phyloP scores from a whole-genome alignment of 768 basidiomycete genomes.

The Russula sp. region DNA sequence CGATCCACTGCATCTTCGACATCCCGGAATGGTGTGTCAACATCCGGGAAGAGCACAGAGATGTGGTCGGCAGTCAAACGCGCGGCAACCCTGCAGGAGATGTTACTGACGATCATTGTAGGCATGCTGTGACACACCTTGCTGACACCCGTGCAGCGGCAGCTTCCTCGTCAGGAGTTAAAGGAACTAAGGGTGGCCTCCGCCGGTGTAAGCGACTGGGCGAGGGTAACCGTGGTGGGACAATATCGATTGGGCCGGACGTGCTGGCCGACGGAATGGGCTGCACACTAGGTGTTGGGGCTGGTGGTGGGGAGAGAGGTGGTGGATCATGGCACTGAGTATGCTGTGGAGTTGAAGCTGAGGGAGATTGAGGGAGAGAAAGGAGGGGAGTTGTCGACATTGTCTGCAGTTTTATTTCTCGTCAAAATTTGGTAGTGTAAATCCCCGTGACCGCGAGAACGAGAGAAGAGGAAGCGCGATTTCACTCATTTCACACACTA shows the following conservation, averaged over 20 bases:
- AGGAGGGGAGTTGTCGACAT: conserved; percentile 16
- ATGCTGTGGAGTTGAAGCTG: conserved; percentile 8
- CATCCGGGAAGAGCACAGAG: conserved; percentile 53
- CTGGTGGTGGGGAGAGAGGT: neutral
- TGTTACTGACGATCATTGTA: neutral
- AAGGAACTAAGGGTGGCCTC: conserved; percentile 6
- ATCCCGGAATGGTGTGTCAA: conserved; percentile 61
- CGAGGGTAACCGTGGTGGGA: neutral
- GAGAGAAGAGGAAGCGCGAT: conserved; percentile 19
- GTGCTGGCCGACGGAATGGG: conserved; percentile 12
- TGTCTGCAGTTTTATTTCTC: conserved; percentile 26
- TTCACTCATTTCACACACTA: neutral
- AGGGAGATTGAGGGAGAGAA: conserved; percentile 11
- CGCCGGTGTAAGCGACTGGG: conserved; percentile 4
- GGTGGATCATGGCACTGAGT: neutral
- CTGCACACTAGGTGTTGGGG: neutral
- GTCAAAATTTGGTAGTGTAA: conserved; percentile 24
- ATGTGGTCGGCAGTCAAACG: conserved; percentile 58
- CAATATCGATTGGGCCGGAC: conserved; percentile 1
- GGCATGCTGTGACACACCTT: conserved; percentile 3
- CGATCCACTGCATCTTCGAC: conserved; percentile 57
- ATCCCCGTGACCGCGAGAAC: conserved; percentile 27
- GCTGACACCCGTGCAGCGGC: conserved; percentile 14
- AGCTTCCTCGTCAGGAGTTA: conserved; percentile 17
- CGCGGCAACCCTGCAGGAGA: conserved; percentile 41